Percentiles rank a stretch among this genome's conserved stretches.
Conservation (phyloP, 345 rosid genomes). For the Salix brachista region DNA sequence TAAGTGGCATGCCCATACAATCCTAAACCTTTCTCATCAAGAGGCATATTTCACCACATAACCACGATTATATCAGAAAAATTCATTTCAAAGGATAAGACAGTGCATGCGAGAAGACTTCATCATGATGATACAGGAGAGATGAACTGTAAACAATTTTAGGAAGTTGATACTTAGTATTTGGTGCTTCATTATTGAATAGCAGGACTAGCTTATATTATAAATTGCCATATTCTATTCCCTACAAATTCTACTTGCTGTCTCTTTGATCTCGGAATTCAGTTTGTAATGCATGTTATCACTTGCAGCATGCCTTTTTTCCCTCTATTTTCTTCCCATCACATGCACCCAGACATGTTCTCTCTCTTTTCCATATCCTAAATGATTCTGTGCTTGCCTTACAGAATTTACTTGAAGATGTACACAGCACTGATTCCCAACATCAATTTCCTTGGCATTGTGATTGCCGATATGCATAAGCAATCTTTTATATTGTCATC, state of each 20-base stretch:
- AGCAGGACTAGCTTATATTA: background rate
- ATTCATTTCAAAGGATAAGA: background rate
- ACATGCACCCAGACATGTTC: background rate
- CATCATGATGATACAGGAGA: background rate
- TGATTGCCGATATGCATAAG: background rate
- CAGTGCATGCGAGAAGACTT: background rate
- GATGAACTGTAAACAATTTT: background rate
- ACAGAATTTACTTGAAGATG: background rate
- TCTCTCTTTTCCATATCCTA: background rate
- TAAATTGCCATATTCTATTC: background rate
- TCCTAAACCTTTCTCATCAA: background rate
- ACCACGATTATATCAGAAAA: too few species aligned
- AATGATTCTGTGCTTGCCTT: background rate
- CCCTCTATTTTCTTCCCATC: background rate
- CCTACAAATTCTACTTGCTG: background rate
- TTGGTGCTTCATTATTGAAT: background rate
- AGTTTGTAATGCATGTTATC: background rate
- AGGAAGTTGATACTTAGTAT: background rate
- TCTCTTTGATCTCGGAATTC: background rate
- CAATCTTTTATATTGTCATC: background rate
- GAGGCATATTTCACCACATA: too few species aligned
- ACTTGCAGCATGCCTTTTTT: background rate
- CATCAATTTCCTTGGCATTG: background rate
- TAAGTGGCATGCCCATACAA: too few species aligned
- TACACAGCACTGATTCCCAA: background rate